Base-by-base conservation (phyloP, 2,329 filamentous ascomycete genomes). In the Calonectria pauciramosa region DNA sequence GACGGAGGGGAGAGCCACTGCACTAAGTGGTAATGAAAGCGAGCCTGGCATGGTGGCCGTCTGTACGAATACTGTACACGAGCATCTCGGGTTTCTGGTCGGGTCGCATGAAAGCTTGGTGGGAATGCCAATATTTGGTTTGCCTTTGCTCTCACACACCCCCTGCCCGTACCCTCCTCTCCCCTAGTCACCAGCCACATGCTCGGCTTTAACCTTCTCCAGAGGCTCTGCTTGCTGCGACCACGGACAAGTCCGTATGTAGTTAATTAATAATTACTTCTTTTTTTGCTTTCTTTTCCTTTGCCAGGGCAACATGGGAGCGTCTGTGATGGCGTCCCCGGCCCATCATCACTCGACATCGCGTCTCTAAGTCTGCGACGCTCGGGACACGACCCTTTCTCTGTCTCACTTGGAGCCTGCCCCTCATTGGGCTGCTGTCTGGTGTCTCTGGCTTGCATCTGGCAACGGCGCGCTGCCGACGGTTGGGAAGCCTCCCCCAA, bases 141-240 rank as follows among this genome's bases (percentile, higher is more conserved):
- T 54, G 34, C 64, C 41, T 65, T 47, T 8, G 10, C 41, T 44
- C 38, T 32, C 41, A 5, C 51, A 36, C 26, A 36, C 20, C n/a
- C 70, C 51, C 63, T 32, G 38, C 56, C 23, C 30, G 18, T 36
- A 41, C 30, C 36, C 60, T 47, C 54, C 26, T 41, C 36, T 18
- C n/a, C 44, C 63, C 44, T 65, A 59, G 63, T 11, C 36, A 54
- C 38, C 41, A 66, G 69, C 63, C 54, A 72, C 47, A 47, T 36
- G 56, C 56, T 41, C 64, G 51, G 69, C 60, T 67, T 71, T 38
- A 66, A 71, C 60, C 49, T 71, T 63, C 70, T 51, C 54, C 52
- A 41, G 52, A 52, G 51, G 66, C 59, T 68, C 38, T 32, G 32
- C 63, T 60, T 51, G 51, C 23, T 60, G 63, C 70, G 63, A 52